phyloP scores from a whole-genome alignment of 2,329 filamentous ascomycete species.

The Colletotrichum salicis region DNA sequence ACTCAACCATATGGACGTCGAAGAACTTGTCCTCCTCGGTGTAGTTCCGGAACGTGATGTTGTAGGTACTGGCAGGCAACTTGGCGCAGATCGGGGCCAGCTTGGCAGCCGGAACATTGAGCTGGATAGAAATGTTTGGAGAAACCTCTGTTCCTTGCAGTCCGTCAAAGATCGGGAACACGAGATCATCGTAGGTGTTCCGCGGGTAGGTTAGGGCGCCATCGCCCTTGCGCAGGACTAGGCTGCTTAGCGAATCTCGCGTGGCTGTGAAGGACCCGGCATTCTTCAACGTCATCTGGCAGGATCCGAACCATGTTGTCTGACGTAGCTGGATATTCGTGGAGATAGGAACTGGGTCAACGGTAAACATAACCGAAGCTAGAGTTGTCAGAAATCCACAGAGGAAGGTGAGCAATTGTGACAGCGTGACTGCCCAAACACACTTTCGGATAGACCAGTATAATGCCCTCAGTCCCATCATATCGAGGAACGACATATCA shows the following conservation, averaged over 20 bases:
- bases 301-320: not conserved
- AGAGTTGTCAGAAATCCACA: conserved; percentile 10
- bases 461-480: conserved; percentile 1
- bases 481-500: conserved; percentile 16
- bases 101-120: not conserved
- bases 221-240: not conserved
- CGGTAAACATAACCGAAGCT: conserved; percentile 8
- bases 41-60: not conserved
- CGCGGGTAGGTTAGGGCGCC: not conserved
- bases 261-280: not conserved
- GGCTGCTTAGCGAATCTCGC: not conserved
- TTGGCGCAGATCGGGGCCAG: not conserved
- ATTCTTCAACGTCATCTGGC: not conserved
- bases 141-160: not conserved
- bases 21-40: not conserved
- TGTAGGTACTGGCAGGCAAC: not conserved
- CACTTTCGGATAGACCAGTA: not conserved
- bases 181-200: not conserved
- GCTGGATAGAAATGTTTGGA: not conserved
- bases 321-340: conserved; percentile 1
- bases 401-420: not conserved
- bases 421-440: conserved; percentile 2
- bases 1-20: not conserved
- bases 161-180: not conserved
- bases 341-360: not conserved